Evolutionary conservation across 1,284 basidiomycete genomes (phyloP), one percentile per base, ranked within the genome.

Genomic region (Tilletia indica): DNA sequence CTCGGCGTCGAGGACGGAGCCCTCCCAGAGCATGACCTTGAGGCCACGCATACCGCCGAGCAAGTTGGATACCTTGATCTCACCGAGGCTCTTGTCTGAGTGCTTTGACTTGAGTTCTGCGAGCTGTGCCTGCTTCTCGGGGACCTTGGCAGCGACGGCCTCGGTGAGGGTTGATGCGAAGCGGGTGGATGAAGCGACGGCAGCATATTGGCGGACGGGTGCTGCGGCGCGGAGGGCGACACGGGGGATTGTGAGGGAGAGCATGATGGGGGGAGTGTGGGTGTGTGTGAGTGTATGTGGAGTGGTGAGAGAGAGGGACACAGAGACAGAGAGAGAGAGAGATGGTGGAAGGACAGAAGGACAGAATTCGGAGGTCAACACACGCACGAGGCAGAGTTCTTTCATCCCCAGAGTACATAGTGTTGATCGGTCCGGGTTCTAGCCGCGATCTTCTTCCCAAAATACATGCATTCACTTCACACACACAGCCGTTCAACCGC

Each of bases 21-120:
- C 82, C 75, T 83, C 81, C 82, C 82, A 83, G 71, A 83, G 82
- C 82, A 83, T 83, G 75, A 80, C 74, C 80, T 83, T 83, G 64
- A 83, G 78, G 39, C 82, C 82, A 70, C 82, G 79, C 82, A 83
- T 83, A 73, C 82, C 82, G 72, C 82, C 82, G 71, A 83, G 76
- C 66, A 83, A 76, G 79, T 83, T 77, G 70, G 74, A 72, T 36
- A 83, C 77, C 75, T 82, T 81, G 72, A 81, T 77, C 64, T 83
- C 80, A 68, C 82, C 82, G 67, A 83, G 80, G 70, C 72, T 73
- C 61, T 74, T 68, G 70, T 83, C 80, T 71, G 73, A 74, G 77
- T 82, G 75, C 70, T 81, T 74, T 68, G 80, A 73, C 79, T 82
- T 82, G 80, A 83, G 76, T 74, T 80, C 74, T 71, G 79, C 78